Conservation (phyloP, 2,329 filamentous ascomycete species). For the Ceratocystis diversiconidia region DNA sequence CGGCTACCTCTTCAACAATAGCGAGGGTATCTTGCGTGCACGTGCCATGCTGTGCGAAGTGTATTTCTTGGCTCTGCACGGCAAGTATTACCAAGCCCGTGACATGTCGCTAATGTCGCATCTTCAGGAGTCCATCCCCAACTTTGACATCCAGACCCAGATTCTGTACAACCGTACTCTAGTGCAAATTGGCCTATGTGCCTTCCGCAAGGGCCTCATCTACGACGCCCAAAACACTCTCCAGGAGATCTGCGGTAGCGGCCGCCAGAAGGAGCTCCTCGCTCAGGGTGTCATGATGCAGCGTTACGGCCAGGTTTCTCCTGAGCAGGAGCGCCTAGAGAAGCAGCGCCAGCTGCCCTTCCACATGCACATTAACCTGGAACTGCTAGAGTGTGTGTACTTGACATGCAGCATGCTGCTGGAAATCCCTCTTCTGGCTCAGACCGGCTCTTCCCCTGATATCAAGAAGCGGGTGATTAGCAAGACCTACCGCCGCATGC, state of each 20-base stretch:
- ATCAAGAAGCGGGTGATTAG: conserved; percentile 96
- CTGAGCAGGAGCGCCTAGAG: conserved; percentile 94
- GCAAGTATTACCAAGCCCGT: conserved; percentile 93
- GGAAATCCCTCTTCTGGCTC: conserved; percentile 91
- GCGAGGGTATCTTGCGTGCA: conserved; percentile 89
- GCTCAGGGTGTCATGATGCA: conserved; percentile 98
- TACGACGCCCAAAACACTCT: conserved; percentile 97
- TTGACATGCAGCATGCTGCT: conserved; percentile 98
- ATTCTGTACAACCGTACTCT: conserved; percentile 98
- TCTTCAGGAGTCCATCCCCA: conserved; percentile 89
- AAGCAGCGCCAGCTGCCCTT: conserved; percentile 95
- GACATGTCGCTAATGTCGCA: conserved; percentile 99
- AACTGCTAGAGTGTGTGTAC: conserved; percentile 95
- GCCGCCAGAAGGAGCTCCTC: conserved; percentile 91
- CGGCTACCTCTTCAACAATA: conserved; percentile 88
- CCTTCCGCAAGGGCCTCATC: conserved; percentile 90
- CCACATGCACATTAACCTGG: conserved; percentile 99
- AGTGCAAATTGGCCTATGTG: conserved; percentile 94
- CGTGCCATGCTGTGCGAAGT: conserved; percentile 97
- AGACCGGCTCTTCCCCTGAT: conserved; percentile 91
- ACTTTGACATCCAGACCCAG: conserved; percentile 92
- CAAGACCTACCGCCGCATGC: conserved; percentile 98
- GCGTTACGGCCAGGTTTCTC: conserved; percentile 87
- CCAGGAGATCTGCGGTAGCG: conserved; percentile 94
- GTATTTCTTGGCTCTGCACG: conserved; percentile 93